phyloP scores from a whole-genome alignment of 768 basidiomycete species.

The Xanthoconium purpureum region DNA sequence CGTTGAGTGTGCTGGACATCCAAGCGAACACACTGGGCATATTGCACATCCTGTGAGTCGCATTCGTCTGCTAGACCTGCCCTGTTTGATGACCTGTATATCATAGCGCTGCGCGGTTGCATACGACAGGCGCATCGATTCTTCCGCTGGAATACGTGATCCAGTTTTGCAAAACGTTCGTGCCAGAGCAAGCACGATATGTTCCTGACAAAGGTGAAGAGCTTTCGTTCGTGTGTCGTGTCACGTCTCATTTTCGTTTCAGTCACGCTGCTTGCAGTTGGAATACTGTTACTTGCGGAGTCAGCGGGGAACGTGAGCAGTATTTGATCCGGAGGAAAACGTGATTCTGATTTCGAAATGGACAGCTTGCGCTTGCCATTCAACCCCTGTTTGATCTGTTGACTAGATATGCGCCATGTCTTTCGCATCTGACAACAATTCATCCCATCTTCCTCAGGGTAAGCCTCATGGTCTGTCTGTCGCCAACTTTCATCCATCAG shows the following conservation, averaged over 20 bases:
- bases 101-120: slow-evolving; percentile 58
- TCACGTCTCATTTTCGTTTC: slow-evolving; percentile 6
- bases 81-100: background rate
- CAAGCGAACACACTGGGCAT: slow-evolving; percentile 59
- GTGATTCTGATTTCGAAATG: slow-evolving; percentile 20
- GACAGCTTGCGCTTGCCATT: slow-evolving; percentile 47
- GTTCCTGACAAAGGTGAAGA: slow-evolving; percentile 66
- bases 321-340: background rate
- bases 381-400: slow-evolving; percentile 58
- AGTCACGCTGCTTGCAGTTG: slow-evolving; percentile 69
- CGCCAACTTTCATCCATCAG: background rate
- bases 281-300: slow-evolving; percentile 52
- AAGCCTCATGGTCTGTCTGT: slow-evolving; percentile 19
- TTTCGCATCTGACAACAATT: slow-evolving; percentile 61
- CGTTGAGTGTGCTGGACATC: slow-evolving; percentile 56
- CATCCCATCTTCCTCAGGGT: slow-evolving; percentile 69
- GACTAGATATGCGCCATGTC: slow-evolving; percentile 55
- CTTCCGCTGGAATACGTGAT: slow-evolving; percentile 44
- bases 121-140: slow-evolving; percentile 33
- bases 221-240: background rate
- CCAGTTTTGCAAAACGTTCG: slow-evolving; percentile 62
- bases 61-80: background rate
- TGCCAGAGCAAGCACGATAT: slow-evolving; percentile 58
- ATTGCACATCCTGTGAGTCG: slow-evolving; percentile 69
- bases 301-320: slow-evolving; percentile 48